Percentiles rank a stretch among this genome's conserved stretches.
These are phyloP conservation scores for Botryotinia narcissicola DNA, from an alignment of 2,329 filamentous ascomycete species.

Conservation along the genomic window DNA sequence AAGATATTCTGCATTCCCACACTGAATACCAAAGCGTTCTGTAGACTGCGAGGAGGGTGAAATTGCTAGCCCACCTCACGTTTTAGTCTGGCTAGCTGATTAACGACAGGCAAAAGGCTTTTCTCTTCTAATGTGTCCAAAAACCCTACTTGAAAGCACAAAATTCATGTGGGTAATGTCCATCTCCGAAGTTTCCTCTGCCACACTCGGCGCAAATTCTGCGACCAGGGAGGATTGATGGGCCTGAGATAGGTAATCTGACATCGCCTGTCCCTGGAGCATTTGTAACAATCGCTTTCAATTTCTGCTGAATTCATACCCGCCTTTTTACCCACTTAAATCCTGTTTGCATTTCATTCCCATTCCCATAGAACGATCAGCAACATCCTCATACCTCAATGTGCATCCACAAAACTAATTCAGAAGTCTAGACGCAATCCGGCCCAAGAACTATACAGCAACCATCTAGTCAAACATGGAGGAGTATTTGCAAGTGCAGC, in stretches of 20 bases:
- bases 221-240: neutral
- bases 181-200: neutral
- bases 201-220: neutral
- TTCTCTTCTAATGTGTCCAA: neutral
- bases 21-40: neutral
- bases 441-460: constrained; percentile 30
- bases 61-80: neutral
- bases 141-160: neutral
- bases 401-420: constrained; percentile 38
- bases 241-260: neutral
- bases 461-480: constrained; percentile 24
- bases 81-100: neutral
- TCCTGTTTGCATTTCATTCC: constrained; percentile 27
- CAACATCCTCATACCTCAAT: constrained; percentile 42
- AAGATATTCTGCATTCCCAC: neutral
- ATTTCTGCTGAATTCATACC: constrained; percentile 34
- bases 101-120: neutral
- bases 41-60: neutral
- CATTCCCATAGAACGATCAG: constrained; percentile 44
- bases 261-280: neutral
- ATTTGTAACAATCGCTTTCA: neutral
- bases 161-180: neutral
- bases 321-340: constrained; percentile 36
- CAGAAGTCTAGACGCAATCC: constrained; percentile 36
- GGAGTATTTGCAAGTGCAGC: neutral